These are phyloP conservation scores for Chondrus crispus DNA, from an alignment of 23 red algal genomes.

Conservation along the genomic window DNA sequence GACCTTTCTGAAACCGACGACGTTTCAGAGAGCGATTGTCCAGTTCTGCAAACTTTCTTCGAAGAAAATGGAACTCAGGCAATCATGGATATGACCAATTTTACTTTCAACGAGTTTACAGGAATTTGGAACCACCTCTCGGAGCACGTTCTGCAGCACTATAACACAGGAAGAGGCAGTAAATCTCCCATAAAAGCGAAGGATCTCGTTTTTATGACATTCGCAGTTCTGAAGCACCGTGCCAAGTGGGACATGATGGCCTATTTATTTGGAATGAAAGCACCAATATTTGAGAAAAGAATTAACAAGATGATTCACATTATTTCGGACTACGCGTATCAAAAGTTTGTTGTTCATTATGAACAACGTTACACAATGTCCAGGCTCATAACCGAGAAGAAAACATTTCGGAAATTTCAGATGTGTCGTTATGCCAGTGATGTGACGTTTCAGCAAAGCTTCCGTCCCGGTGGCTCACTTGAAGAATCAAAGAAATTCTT, in stretches of 20 bases:
- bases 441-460: constrained; percentile 1
- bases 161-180: background rate
- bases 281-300: background rate
- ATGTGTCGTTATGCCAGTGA: background rate
- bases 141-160: background rate
- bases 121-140: background rate
- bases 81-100: background rate
- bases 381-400: background rate
- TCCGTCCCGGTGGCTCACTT: background rate
- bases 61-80: background rate
- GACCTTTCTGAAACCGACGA: background rate
- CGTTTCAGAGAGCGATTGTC: background rate
- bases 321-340: background rate
- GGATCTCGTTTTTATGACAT: constrained; percentile 15
- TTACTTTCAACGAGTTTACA: background rate
- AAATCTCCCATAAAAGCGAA: background rate
- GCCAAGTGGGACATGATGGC: background rate
- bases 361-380: background rate
- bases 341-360: background rate
- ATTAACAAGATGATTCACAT: background rate
- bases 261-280: background rate
- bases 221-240: constrained; percentile 2
- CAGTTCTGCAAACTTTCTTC: constrained; percentile 6
- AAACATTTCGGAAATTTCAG: background rate
- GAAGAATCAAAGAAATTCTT: background rate